Conservation (phyloP, 306 rosid genomes). For the Hippophae gyantsensis region DNA sequence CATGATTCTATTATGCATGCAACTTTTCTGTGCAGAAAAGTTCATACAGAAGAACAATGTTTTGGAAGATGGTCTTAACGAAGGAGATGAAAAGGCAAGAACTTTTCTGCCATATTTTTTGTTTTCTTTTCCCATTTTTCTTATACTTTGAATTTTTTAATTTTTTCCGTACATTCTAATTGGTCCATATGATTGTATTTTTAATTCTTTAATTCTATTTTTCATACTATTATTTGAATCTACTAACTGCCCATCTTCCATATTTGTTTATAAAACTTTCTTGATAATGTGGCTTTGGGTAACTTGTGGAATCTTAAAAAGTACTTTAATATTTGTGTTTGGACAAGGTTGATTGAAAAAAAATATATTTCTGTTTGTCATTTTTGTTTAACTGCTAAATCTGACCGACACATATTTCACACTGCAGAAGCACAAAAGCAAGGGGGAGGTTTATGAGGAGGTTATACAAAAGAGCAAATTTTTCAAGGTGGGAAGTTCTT, state of each 20-base stretch:
- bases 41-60: constrained; percentile 15
- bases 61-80: constrained; percentile 20
- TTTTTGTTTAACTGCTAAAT: constrained; percentile 11
- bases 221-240: too few species aligned
- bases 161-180: neutral
- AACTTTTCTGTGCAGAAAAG: constrained; percentile 33
- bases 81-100: constrained; percentile 59
- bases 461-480: constrained; percentile 69
- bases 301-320: too few species aligned
- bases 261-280: too few species aligned
- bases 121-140: neutral
- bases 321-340: too few species aligned
- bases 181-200: neutral
- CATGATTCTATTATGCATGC: constrained; percentile 6
- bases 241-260: too few species aligned
- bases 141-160: neutral
- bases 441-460: constrained; percentile 84
- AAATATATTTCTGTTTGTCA: neutral
- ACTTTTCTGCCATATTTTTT: constrained; percentile 4
- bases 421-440: constrained; percentile 67
- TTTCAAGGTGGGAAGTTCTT: constrained; percentile 43
- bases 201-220: too few species aligned
- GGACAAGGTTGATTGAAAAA: too few species aligned
- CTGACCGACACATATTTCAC: constrained; percentile 15
- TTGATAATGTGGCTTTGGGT: too few species aligned